Evolutionary conservation across 768 basidiomycete genomes (phyloP).

Genomic region (Kwoniella sp.): DNA sequence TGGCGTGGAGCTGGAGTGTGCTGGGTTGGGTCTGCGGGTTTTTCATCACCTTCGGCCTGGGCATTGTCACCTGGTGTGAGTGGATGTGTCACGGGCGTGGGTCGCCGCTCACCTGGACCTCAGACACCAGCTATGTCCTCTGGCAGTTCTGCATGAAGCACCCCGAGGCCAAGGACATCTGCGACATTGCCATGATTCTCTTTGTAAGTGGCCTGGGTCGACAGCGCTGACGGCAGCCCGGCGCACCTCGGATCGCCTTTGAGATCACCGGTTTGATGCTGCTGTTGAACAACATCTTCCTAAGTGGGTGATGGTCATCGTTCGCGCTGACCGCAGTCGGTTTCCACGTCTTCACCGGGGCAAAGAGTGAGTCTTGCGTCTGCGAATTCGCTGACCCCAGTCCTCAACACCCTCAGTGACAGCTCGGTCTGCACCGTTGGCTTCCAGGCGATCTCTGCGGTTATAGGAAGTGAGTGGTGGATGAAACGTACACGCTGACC

Average conservation of each 20-base stretch:
- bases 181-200: constrained; percentile 56
- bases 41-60: constrained; percentile 42
- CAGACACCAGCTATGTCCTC: constrained; percentile 55
- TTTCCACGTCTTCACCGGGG: constrained; percentile 43
- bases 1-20: constrained; percentile 43
- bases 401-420: constrained; percentile 43
- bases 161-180: constrained; percentile 56
- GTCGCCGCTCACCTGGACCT: neutral
- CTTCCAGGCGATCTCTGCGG: constrained; percentile 40
- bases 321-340: constrained; percentile 19
- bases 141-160: constrained; percentile 57
- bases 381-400: constrained; percentile 1
- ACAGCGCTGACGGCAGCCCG: constrained; percentile 42
- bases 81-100: no score
- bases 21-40: constrained; percentile 41
- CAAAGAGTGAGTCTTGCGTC: constrained; percentile 26
- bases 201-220: constrained; percentile 14
- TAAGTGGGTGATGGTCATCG: constrained; percentile 17
- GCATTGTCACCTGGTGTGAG: constrained; percentile 39
- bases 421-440: constrained; percentile 35
- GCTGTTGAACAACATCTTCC: constrained; percentile 58
- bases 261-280: constrained; percentile 58
- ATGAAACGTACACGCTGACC: neutral
- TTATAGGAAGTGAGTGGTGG: constrained; percentile 35
- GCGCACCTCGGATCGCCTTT: constrained; percentile 55